A percentile compares a stretch with the other conserved stretches of the same genome.
Evolutionary conservation across 2,329 filamentous ascomycete species (phyloP).

Genomic region (Apiospora marii): DNA sequence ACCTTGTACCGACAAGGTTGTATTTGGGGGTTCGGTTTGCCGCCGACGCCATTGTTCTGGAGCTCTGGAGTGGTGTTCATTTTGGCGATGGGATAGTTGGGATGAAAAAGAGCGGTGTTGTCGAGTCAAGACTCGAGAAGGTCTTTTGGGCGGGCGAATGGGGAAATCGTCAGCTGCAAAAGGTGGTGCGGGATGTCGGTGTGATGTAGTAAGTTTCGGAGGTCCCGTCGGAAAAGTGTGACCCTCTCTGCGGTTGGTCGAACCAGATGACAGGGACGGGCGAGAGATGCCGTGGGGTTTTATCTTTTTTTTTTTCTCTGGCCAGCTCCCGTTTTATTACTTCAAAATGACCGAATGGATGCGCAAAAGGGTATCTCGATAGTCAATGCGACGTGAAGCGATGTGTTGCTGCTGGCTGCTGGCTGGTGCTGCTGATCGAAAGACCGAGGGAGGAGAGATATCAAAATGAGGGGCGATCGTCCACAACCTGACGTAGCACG

Average conservation of each 20-base stretch:
- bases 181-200: constrained; percentile 20
- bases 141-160: background rate
- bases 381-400: constrained; percentile 3
- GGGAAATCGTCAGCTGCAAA: constrained; percentile 4
- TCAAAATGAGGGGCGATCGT: constrained; percentile 22
- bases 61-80: constrained; percentile 38
- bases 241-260: background rate
- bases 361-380: background rate
- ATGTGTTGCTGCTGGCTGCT: background rate
- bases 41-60: constrained; percentile 39
- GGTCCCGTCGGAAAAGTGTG: constrained; percentile 6
- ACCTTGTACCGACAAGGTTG: constrained; percentile 99
- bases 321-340: background rate
- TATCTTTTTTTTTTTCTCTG: background rate
- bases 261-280: constrained; percentile 11
- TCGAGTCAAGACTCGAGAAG: constrained; percentile 10
- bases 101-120: constrained; percentile 21
- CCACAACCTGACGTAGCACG: constrained; percentile 25
- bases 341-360: background rate
- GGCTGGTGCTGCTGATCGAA: background rate
- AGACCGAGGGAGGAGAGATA: constrained; percentile 6
- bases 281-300: constrained; percentile 9
- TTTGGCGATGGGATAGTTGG: background rate
- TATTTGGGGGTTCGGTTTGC: constrained; percentile 65
- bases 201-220: constrained; percentile 21